phyloP scores from a whole-genome alignment of 148 eudicot species.

The Rhododendron henanense region DNA sequence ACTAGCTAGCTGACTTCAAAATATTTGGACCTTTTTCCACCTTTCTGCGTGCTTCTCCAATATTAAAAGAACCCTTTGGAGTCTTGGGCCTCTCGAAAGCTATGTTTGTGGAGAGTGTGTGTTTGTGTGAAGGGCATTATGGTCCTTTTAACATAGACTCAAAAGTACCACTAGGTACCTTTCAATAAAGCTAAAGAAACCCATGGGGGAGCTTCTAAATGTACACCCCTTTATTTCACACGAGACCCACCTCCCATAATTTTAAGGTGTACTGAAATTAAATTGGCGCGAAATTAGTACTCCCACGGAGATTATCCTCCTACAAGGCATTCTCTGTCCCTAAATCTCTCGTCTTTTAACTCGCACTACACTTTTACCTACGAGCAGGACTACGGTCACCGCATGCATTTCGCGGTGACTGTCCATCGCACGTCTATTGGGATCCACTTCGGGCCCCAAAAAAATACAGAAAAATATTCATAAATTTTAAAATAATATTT shows the following conservation, averaged over 20 bases:
- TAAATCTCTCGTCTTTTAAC: neutral
- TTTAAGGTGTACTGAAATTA: neutral
- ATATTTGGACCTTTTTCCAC: slow-evolving; percentile 12
- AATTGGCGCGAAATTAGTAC: neutral
- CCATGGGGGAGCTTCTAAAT: neutral
- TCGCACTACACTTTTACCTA: neutral
- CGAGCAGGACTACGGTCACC: too few species aligned
- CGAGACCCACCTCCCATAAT: neutral
- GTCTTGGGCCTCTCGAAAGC: slow-evolving; percentile 23
- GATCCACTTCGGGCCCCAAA: too few species aligned
- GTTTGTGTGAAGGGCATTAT: slow-evolving; percentile 10
- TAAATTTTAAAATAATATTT: too few species aligned
- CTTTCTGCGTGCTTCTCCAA: slow-evolving; percentile 20
- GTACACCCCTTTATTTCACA: neutral
- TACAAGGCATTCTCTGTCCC: neutral
- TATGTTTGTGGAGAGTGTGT: neutral
- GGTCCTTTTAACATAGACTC: neutral
- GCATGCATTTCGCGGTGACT: too few species aligned
- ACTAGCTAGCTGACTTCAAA: slow-evolving; percentile 10
- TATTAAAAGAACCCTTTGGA: slow-evolving; percentile 9
- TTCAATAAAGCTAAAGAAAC: neutral
- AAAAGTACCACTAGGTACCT: neutral
- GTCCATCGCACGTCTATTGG: too few species aligned
- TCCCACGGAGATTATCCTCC: neutral
- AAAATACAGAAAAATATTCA: too few species aligned